Percentiles rank a stretch among this genome's conserved stretches.
Evolutionary conservation across 1,284 basidiomycete species (phyloP).

Genomic region (Puccinia novopanici): DNA sequence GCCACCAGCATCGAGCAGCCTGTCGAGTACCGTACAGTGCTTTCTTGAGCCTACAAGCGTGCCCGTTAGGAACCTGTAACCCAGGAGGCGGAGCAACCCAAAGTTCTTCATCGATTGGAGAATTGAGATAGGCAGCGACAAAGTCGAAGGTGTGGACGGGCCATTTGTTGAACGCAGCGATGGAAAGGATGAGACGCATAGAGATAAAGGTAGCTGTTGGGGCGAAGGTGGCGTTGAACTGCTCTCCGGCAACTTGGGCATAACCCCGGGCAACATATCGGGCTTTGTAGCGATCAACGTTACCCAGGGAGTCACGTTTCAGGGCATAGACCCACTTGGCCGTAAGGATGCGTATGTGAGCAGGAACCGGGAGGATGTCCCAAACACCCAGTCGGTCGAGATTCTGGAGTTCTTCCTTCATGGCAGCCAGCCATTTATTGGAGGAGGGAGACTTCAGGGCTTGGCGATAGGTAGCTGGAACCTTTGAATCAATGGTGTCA

Average conservation of each 20-base stretch:
- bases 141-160: neutral
- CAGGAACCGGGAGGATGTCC: neutral
- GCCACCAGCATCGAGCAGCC: too few relatives aligned
- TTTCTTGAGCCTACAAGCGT: too few relatives aligned
- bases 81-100: neutral
- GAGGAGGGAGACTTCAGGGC: neutral
- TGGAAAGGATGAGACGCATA: neutral
- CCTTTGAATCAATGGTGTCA: neutral
- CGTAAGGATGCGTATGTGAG: neutral
- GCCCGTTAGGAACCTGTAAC: neutral
- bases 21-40: too few relatives aligned
- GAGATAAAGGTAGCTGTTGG: neutral
- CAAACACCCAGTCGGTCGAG: neutral
- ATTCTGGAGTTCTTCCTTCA: neutral
- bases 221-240: neutral
- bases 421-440: neutral
- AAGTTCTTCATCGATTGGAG: neutral
- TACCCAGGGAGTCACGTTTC: neutral
- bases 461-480: neutral
- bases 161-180: neutral
- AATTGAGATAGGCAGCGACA: neutral
- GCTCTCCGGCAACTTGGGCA: neutral
- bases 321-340: neutral
- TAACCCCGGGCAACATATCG: neutral
- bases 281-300: neutral